phyloP scores from a whole-genome alignment of 345 rosid species.

The Arabidopsis suecica region DNA sequence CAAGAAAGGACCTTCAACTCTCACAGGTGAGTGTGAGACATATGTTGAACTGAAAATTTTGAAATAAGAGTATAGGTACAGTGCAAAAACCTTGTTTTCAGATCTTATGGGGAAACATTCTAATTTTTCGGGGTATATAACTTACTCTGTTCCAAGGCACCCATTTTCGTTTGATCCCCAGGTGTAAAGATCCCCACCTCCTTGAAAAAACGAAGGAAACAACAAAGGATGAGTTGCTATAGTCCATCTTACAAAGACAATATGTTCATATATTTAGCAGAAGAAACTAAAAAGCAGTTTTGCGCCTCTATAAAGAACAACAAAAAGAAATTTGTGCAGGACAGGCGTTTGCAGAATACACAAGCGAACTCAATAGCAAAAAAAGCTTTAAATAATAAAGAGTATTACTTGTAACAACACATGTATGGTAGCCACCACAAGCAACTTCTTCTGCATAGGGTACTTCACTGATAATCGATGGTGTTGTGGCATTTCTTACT shows the following conservation, averaged over 20 bases:
- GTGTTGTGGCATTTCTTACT: constrained; percentile 58
- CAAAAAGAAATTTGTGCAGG: constrained; percentile 9
- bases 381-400: constrained; percentile 3
- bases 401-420: constrained; percentile 76
- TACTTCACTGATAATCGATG: constrained; percentile 59
- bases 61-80: constrained; percentile 22
- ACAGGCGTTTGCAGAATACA: not conserved
- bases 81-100: constrained; percentile 17
- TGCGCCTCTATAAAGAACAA: constrained; percentile 1
- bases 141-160: constrained; percentile 90
- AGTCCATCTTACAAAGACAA: not conserved
- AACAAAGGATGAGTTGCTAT: constrained; percentile 26
- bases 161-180: constrained; percentile 98
- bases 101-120: constrained; percentile 12
- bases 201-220: constrained; percentile 46
- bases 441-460: constrained; percentile 79
- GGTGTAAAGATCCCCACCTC: constrained; percentile 77
- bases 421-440: constrained; percentile 95
- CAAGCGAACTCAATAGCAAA: not conserved
- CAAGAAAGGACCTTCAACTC: constrained; percentile 74
- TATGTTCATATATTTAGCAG: not conserved
- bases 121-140: constrained; percentile 5
- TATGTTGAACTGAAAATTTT: constrained; percentile 59
- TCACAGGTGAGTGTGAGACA: constrained; percentile 68
- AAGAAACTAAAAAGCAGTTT: not conserved